Conservation (phyloP, 345 rosid species). For the Linum lewisii region DNA sequence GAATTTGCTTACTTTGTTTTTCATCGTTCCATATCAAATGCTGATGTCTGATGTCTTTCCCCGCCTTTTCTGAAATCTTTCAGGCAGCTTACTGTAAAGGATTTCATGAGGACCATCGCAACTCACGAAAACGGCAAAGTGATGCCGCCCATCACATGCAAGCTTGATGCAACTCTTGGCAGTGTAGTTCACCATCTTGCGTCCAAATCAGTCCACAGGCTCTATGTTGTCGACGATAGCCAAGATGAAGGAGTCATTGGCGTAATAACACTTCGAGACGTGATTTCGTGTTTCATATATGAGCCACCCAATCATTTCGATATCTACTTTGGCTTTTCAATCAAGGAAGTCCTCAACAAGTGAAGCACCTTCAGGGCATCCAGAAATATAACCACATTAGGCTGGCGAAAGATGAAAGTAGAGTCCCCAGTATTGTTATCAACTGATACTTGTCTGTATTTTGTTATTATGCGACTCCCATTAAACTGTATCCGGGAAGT, state of each 20-base stretch:
- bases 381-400: neutral
- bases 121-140: conserved; percentile 35
- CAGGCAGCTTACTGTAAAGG: conserved; percentile 61
- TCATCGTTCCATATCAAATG: neutral
- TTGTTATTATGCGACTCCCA: conserved; percentile 21
- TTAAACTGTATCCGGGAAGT: conserved; percentile 37
- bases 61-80: neutral
- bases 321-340: conserved; percentile 44
- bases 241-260: conserved; percentile 50
- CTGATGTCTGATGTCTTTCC: too few species aligned
- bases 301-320: conserved; percentile 73
- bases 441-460: neutral
- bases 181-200: conserved; percentile 63
- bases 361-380: conserved; percentile 23
- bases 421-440: neutral
- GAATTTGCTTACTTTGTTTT: neutral
- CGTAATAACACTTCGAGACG: conserved; percentile 81
- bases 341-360: conserved; percentile 43
- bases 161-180: conserved; percentile 46
- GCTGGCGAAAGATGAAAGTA: neutral
- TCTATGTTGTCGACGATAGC: conserved; percentile 41
- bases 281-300: conserved; percentile 70
- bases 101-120: conserved; percentile 45
- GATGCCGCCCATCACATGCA: conserved; percentile 54
- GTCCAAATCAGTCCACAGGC: conserved; percentile 57